Evolutionary conservation across 192 early-diverging fungal genomes (phyloP).

Genomic region (Coemansia sp.): DNA sequence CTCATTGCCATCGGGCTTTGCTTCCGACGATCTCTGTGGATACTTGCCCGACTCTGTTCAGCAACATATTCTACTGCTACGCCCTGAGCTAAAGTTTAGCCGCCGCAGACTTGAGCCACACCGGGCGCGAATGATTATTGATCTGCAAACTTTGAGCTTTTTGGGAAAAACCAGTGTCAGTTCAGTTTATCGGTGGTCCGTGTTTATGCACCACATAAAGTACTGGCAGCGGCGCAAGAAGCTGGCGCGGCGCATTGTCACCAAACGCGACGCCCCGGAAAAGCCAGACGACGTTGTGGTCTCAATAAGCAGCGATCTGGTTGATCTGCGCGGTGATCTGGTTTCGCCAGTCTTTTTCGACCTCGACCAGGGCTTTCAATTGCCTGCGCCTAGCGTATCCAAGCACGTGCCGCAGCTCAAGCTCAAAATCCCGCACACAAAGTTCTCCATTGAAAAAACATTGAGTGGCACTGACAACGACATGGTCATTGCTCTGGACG

Average conservation of each 20-base stretch:
- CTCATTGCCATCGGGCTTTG: conserved; percentile 9
- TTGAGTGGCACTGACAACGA: conserved; percentile 24
- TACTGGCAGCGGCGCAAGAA: conserved; percentile 49
- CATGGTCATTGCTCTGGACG: conserved; percentile 21
- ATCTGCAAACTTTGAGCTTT: conserved; percentile 30
- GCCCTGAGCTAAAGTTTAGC: conserved; percentile 27
- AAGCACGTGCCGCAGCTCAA: conserved; percentile 35
- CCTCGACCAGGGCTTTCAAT: conserved; percentile 17
- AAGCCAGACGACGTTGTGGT: conserved; percentile 42
- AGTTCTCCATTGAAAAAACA: conserved; percentile 32
- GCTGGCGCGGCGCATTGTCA: conserved; percentile 47
- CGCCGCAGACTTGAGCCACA: conserved; percentile 24
- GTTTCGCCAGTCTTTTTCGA: conserved; percentile 43
- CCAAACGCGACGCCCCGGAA: conserved; percentile 13
- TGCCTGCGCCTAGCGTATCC: not conserved
- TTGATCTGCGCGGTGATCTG: conserved; percentile 40
- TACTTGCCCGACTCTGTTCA: conserved; percentile 33
- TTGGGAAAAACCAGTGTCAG: conserved; percentile 30
- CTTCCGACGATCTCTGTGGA: conserved; percentile 27
- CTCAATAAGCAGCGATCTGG: conserved; percentile 36
- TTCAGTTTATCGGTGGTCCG: conserved; percentile 51
- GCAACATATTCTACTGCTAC: conserved; percentile 34
- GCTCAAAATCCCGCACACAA: conserved; percentile 36
- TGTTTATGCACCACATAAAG: conserved; percentile 51
- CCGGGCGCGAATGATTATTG: conserved; percentile 36